These are phyloP conservation scores for Triticum monococcum DNA, from an alignment of 176 grass and related monocot genomes.

Conservation along the genomic window DNA sequence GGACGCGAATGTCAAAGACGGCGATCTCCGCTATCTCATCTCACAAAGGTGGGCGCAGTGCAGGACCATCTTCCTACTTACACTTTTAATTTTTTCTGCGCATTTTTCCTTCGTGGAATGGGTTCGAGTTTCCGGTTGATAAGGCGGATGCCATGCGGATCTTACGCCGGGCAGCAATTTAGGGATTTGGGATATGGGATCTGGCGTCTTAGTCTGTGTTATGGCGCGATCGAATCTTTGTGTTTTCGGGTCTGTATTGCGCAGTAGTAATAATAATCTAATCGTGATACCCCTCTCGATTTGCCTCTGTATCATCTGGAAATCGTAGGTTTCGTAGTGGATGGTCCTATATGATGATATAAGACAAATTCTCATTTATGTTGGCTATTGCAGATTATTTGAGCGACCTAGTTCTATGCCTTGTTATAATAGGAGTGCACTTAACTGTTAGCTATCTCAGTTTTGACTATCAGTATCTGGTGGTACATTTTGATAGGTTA, in stretches of 20 bases:
- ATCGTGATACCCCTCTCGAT: not conserved
- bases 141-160: constrained; percentile 4
- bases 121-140: not conserved
- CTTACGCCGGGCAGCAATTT: not conserved
- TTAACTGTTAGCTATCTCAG: not conserved
- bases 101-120: not conserved
- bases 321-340: not conserved
- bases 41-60: constrained; percentile 45
- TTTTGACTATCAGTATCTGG: not conserved
- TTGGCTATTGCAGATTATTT: not conserved
- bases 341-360: not conserved
- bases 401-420: not conserved
- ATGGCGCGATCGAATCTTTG: not conserved
- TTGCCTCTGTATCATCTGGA: not conserved
- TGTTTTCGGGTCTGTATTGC: not conserved
- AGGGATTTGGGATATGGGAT: not conserved
- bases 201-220: not conserved
- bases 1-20: constrained; percentile 73
- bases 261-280: not conserved
- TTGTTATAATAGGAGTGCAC: not conserved
- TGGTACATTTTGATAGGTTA: not conserved
- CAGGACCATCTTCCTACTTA: not conserved
- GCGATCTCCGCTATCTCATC: constrained; percentile 86
- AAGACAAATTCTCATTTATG: not conserved
- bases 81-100: not conserved